A percentile compares a stretch with the other conserved stretches of the same genome.
Conservation (phyloP, 805 yeast species). For the Lipomyces sp. region DNA sequence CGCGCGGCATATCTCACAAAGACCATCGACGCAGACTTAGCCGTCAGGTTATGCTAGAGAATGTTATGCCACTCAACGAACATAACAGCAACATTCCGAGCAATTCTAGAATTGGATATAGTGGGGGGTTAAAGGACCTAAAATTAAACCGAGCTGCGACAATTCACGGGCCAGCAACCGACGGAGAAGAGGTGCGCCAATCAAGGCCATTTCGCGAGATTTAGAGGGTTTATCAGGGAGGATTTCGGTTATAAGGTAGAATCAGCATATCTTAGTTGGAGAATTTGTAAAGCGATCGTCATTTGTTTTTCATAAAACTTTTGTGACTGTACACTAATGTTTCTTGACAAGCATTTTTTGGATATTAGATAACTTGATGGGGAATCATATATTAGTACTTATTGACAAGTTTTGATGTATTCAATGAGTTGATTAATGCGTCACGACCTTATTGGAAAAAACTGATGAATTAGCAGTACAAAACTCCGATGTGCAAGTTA, state of each 20-base stretch:
- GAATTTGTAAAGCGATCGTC: neutral
- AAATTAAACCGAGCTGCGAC: conserved; percentile 25
- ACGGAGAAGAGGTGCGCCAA: conserved; percentile 4
- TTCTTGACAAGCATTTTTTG: neutral
- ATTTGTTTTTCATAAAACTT: neutral
- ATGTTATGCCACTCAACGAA: conserved; percentile 30
- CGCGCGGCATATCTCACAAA: conserved; percentile 19
- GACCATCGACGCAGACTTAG: conserved; percentile 28
- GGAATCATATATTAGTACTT: neutral
- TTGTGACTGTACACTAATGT: neutral
- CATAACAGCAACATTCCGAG: conserved; percentile 11
- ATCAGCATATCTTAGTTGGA: neutral
- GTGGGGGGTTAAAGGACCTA: conserved; percentile 30
- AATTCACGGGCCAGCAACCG: conserved; percentile 18
- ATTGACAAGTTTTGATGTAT: neutral
- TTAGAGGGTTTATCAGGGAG: neutral
- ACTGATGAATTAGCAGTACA: neutral
- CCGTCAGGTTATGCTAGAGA: conserved; percentile 17
- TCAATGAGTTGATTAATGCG: neutral
- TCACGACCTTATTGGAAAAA: neutral
- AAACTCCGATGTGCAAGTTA: neutral
- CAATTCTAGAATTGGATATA: conserved; percentile 2
- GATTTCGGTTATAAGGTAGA: neutral
- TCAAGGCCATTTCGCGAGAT: conserved; percentile 9
- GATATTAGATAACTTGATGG: neutral